Conservation (phyloP, 2,329 filamentous ascomycete species). For the Alternaria sp. region DNA sequence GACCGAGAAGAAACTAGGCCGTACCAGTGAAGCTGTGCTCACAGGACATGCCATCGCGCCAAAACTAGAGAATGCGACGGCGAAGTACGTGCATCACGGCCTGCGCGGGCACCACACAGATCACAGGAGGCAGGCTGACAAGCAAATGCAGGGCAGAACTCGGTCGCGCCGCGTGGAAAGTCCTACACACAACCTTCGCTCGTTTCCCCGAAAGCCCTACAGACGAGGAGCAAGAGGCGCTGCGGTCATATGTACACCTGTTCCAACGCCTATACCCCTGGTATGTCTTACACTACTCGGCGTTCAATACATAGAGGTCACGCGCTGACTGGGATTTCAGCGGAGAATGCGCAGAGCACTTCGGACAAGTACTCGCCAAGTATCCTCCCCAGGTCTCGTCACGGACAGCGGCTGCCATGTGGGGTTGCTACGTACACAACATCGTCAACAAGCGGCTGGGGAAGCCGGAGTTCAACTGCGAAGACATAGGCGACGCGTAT, state of each 20-base stretch:
- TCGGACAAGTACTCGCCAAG: constrained; percentile 65
- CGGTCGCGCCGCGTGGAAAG: constrained; percentile 69
- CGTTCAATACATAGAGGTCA: constrained; percentile 22
- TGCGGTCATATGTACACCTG: constrained; percentile 67
- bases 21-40: constrained; percentile 49
- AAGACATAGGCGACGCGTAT: constrained; percentile 69
- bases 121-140: constrained; percentile 25
- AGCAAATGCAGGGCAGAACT: constrained; percentile 61
- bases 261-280: constrained; percentile 71
- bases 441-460: constrained; percentile 67
- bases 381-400: constrained; percentile 70
- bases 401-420: constrained; percentile 66
- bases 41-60: constrained; percentile 76
- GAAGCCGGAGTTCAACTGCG: constrained; percentile 68
- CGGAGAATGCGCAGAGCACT: constrained; percentile 70
- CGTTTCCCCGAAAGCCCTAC: constrained; percentile 69
- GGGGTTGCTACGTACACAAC: constrained; percentile 72
- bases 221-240: constrained; percentile 63
- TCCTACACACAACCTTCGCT: constrained; percentile 71
- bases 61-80: constrained; percentile 81
- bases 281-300: constrained; percentile 45
- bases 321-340: constrained; percentile 46
- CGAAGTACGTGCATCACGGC: constrained; percentile 58
- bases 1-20: constrained; percentile 21
- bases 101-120: constrained; percentile 6